Evolutionary conservation across 768 basidiomycete genomes (phyloP).

Genomic region (Pleurotus djamor): DNA sequence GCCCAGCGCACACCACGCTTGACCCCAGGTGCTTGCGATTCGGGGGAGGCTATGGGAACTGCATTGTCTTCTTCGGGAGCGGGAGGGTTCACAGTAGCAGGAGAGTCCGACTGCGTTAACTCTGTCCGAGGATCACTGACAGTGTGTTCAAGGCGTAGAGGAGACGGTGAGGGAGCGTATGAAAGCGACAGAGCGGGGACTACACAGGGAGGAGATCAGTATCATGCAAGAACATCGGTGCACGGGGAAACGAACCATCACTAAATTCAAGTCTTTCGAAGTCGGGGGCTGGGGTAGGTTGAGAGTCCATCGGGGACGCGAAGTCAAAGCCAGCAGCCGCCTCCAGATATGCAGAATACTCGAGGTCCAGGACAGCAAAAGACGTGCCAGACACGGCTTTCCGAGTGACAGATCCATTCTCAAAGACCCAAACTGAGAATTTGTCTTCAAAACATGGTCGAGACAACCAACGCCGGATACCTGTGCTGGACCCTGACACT

Average conservation of each 20-base stretch:
- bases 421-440: slow-evolving; percentile 48
- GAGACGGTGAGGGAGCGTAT: slow-evolving; percentile 45
- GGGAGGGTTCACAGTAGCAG: slow-evolving; percentile 6
- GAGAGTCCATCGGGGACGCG: slow-evolving; percentile 17
- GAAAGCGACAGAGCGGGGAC: slow-evolving; percentile 10
- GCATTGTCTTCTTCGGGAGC: slow-evolving; percentile 9
- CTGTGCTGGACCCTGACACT: slow-evolving; percentile 43
- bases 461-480: slow-evolving; percentile 65
- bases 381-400: slow-evolving; percentile 44
- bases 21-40: slow-evolving; percentile 18
- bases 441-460: slow-evolving; percentile 81
- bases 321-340: slow-evolving; percentile 53
- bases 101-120: too few relatives aligned
- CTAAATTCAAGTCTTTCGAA: slow-evolving; percentile 6
- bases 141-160: slow-evolving; percentile 41
- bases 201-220: not conserved
- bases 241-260: slow-evolving; percentile 5
- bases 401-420: slow-evolving; percentile 28
- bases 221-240: not conserved
- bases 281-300: slow-evolving; percentile 9
- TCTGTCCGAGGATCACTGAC: not conserved
- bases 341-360: slow-evolving; percentile 69
- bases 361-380: slow-evolving; percentile 67
- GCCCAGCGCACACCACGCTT: slow-evolving; percentile 66
- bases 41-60: slow-evolving; percentile 10